Conservation (phyloP, 371 early-diverging fungal genomes). For the Basidiobolus meristosporus region DNA sequence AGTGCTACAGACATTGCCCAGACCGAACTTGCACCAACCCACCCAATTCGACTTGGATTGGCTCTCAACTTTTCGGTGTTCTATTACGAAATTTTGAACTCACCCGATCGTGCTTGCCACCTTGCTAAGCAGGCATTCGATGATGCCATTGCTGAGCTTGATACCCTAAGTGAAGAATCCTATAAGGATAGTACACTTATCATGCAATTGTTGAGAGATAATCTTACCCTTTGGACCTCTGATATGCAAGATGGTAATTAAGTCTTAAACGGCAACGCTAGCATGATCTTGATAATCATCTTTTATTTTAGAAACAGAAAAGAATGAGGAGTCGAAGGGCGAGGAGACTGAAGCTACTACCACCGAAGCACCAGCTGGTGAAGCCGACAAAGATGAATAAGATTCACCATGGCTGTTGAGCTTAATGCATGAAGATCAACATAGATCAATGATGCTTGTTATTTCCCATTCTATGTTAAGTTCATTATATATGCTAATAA, state of each 20-base stretch:
- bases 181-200: conserved; percentile 99
- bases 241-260: conserved; percentile 94
- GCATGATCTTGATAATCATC: no score
- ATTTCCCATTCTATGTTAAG: no score
- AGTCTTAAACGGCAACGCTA: no score
- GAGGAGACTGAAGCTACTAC: no score
- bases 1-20: conserved; percentile 88
- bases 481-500: no score
- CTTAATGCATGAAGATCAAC: no score
- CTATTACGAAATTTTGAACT: conserved; percentile 99
- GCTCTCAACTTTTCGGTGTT: conserved; percentile 99
- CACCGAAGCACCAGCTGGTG: no score
- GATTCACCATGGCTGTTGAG: no score
- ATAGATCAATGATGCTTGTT: no score
- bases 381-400: no score
- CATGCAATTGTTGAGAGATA: conserved; percentile 99
- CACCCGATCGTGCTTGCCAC: conserved; percentile 96
- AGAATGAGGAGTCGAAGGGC: no score
- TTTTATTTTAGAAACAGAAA: no score
- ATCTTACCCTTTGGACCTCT: conserved; percentile 98
- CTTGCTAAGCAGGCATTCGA: conserved; percentile 98
- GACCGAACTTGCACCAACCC: conserved; percentile 87
- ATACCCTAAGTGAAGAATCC: conserved; percentile 95
- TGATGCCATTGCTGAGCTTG: conserved; percentile 98
- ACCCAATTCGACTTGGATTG: conserved; percentile 98